Percentiles rank a stretch among this genome's conserved stretches.
Conservation (phyloP, 768 basidiomycete genomes). For the Cystofilobasidium macerans region DNA sequence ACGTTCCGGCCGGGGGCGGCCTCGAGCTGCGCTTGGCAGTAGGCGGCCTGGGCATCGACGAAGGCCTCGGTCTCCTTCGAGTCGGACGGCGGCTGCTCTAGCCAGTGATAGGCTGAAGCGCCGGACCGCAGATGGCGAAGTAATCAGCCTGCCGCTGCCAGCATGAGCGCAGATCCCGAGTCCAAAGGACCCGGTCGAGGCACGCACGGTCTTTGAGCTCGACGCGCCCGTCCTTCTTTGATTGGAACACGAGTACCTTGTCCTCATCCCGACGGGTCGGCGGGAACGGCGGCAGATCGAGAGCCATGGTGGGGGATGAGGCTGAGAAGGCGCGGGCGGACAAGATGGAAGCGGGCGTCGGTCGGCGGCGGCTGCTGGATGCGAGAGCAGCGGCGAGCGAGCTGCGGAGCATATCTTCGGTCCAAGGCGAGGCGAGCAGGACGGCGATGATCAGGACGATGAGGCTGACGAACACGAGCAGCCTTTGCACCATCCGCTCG, state of each 20-base stretch:
- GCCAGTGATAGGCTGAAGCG: constrained; percentile 44
- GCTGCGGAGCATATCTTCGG: neutral
- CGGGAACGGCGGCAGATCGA: constrained; percentile 51
- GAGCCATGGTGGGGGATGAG: constrained; percentile 31
- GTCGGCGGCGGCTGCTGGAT: too few relatives aligned
- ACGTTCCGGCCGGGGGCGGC: constrained; percentile 51
- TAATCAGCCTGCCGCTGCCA: neutral
- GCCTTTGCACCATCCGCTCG: neutral
- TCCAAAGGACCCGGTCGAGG: neutral
- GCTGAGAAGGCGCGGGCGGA: neutral
- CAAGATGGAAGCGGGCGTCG: too few relatives aligned
- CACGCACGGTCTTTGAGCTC: constrained; percentile 39
- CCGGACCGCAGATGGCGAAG: constrained; percentile 42
- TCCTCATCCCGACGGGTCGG: constrained; percentile 48
- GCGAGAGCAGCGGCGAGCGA: too few relatives aligned
- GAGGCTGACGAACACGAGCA: neutral
- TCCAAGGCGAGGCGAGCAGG: neutral
- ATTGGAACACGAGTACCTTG: constrained; percentile 59
- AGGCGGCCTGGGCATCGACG: constrained; percentile 31
- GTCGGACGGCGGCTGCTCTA: constrained; percentile 49
- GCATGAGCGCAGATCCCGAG: neutral
- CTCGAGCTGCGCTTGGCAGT: constrained; percentile 52
- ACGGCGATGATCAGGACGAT: neutral
- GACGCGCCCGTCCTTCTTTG: constrained; percentile 52
- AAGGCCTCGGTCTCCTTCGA: constrained; percentile 50